Conservation (phyloP, 768 basidiomycete species). For the Collybia nuda region DNA sequence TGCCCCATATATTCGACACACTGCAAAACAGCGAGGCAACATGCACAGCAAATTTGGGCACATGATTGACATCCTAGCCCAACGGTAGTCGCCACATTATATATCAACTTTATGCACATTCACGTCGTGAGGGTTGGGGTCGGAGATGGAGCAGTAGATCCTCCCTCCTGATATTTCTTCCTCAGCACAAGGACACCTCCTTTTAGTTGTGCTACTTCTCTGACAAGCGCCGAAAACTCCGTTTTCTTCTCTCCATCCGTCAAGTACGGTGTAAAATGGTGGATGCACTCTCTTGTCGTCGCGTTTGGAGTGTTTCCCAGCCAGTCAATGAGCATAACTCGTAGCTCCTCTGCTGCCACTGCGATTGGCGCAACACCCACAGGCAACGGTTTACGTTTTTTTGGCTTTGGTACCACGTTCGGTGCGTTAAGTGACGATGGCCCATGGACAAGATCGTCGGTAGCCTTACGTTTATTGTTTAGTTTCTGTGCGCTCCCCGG, state of each 20-base stretch:
- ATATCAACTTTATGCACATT: background rate
- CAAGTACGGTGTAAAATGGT: constrained; percentile 75
- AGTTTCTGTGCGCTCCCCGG: constrained; percentile 21
- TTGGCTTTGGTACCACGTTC: constrained; percentile 31
- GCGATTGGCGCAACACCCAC: constrained; percentile 28
- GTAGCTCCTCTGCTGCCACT: constrained; percentile 56
- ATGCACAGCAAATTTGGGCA: background rate
- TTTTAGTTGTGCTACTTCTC: constrained; percentile 75
- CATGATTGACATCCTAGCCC: background rate
- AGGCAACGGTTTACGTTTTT: constrained; percentile 60
- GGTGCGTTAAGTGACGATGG: constrained; percentile 12
- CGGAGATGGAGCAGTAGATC: constrained; percentile 35
- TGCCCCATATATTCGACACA: no score
- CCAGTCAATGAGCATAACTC: constrained; percentile 75
- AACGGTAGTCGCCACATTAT: background rate
- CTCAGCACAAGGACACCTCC: constrained; percentile 62
- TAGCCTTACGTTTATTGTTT: constrained; percentile 44
- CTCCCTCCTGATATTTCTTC: constrained; percentile 32
- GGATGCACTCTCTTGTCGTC: constrained; percentile 78
- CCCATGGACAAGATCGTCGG: constrained; percentile 36
- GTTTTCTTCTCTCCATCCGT: constrained; percentile 68
- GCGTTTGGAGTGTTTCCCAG: constrained; percentile 66
- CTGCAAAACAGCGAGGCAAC: background rate
- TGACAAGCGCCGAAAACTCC: constrained; percentile 76
- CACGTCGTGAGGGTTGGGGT: constrained; percentile 11